Evolutionary conservation across 2,329 filamentous ascomycete genomes (phyloP), one percentile per base, ranked within the genome.

Genomic region (Apiospora koreana): DNA sequence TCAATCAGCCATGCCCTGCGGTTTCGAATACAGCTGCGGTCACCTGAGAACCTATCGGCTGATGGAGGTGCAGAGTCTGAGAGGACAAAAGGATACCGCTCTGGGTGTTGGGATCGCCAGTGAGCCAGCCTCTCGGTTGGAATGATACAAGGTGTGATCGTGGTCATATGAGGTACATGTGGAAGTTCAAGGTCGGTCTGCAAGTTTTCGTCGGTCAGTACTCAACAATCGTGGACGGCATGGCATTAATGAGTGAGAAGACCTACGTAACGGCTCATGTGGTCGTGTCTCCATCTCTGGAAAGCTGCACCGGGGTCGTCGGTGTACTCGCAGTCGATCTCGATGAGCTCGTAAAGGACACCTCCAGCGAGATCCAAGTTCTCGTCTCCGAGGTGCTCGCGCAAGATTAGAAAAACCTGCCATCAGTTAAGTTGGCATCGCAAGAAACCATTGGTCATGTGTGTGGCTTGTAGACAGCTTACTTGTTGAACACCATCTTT

Each of bases 121-220:
- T 74, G 73, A 10, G 77, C 71, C 3, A 85, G 78, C 31, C 67
- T 76, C 21, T 77, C 72, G 0, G 83, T 85, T 2, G 83, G 83
- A 25, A 79, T 77, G 69, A 85, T 82, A 4, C 78, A 78, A 4
- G 82, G 78, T 41, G 82, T 82, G 58, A 85, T 82, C 6, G 83
- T 85, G 8, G 80, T 84, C 74, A 85, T 82, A 73, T 85, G 83
- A 16, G 83, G 83, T n/a, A 84, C 79, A 69, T 85, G 83, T 58
- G 83, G 83, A 48, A 85, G 80, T 69, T 83, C 81, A 38, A 85
- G 78, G 65, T 84, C 81, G 16, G 77, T 75, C 82, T 84, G 65
- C 3, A 23, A 21, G 43, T n/a, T n/a, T 16, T 62, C 9, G 50
- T 66, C 25, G 66, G 54, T 64, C 25, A 54, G 65, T n/a, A 62